Evolutionary conservation across 352 stramenopile genomes (phyloP).

Genomic region (Phytophthora sansomeana): DNA sequence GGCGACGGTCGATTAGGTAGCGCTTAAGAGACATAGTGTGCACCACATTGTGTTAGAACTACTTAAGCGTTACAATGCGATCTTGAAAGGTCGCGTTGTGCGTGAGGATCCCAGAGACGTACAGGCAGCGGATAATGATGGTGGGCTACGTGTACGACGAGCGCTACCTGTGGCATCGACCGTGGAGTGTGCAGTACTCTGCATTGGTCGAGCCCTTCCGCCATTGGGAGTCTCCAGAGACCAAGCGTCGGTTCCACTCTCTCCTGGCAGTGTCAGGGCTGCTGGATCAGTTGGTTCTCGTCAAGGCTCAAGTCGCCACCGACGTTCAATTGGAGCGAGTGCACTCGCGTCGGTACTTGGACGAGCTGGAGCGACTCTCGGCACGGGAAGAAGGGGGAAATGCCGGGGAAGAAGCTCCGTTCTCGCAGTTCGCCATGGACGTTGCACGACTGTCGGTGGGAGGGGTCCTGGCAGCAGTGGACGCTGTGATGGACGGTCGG

Average conservation of each 20-base stretch:
- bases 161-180: too few relatives aligned
- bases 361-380: slow-evolving; percentile 60
- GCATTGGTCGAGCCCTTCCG: too few relatives aligned
- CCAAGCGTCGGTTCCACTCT: slow-evolving; percentile 83
- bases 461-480: slow-evolving; percentile 63
- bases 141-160: too few relatives aligned
- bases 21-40: background rate
- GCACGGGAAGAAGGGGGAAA: slow-evolving; percentile 65
- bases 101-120: background rate
- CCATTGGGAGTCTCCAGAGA: too few relatives aligned
- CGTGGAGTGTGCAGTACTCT: too few relatives aligned
- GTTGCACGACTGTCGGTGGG: slow-evolving; percentile 79
- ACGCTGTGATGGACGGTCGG: slow-evolving; percentile 57
- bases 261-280: slow-evolving; percentile 79
- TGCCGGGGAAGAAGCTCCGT: slow-evolving; percentile 73
- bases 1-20: background rate
- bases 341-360: slow-evolving; percentile 67
- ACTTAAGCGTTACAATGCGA: background rate
- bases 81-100: slow-evolving; percentile 12
- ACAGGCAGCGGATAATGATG: too few relatives aligned
- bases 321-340: slow-evolving; percentile 58
- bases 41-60: background rate
- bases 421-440: slow-evolving; percentile 76
- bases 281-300: slow-evolving; percentile 46
- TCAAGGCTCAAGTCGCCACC: slow-evolving; percentile 52